A percentile compares a stretch with the other conserved stretches of the same genome.
Conservation (phyloP, 2,329 filamentous ascomycete genomes). For the Microascus cirrosus region DNA sequence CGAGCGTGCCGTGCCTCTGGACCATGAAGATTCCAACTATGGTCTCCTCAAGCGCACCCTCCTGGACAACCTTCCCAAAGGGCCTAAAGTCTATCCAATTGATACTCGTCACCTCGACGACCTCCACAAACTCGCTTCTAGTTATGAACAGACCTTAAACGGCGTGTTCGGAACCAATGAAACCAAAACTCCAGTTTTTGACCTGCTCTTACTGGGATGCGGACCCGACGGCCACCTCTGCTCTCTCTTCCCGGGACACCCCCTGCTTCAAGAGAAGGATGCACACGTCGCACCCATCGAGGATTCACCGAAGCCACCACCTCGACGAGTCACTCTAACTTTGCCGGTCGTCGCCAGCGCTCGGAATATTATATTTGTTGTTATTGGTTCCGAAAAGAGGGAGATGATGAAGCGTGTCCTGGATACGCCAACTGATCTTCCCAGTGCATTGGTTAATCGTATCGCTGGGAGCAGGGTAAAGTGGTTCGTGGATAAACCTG, state of each 20-base stretch:
- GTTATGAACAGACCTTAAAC: constrained; percentile 84
- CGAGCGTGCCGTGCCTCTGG: constrained; percentile 85
- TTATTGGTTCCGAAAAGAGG: constrained; percentile 82
- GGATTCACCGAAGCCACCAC: constrained; percentile 90
- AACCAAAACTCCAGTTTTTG: constrained; percentile 91
- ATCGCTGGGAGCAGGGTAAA: constrained; percentile 74
- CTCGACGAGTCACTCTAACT: constrained; percentile 82
- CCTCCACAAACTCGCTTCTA: constrained; percentile 82
- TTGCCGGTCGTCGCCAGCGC: constrained; percentile 84
- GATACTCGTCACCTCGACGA: constrained; percentile 56
- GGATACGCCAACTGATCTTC: constrained; percentile 68
- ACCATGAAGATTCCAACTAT: constrained; percentile 93
- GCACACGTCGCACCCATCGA: constrained; percentile 90
- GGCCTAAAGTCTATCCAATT: constrained; percentile 71
- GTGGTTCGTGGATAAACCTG: constrained; percentile 88
- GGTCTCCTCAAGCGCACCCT: constrained; percentile 76
- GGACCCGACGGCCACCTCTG: constrained; percentile 96
- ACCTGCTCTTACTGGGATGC: constrained; percentile 83
- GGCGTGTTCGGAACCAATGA: constrained; percentile 80
- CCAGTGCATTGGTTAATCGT: constrained; percentile 81
- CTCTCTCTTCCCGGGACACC: constrained; percentile 86
- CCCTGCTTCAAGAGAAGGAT: constrained; percentile 71
- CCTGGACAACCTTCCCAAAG: constrained; percentile 71
- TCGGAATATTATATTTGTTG: constrained; percentile 79
- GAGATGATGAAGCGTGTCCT: constrained; percentile 89